These are phyloP conservation scores for Lotus japonicus DNA, from an alignment of 306 rosid species.

Conservation along the genomic window DNA sequence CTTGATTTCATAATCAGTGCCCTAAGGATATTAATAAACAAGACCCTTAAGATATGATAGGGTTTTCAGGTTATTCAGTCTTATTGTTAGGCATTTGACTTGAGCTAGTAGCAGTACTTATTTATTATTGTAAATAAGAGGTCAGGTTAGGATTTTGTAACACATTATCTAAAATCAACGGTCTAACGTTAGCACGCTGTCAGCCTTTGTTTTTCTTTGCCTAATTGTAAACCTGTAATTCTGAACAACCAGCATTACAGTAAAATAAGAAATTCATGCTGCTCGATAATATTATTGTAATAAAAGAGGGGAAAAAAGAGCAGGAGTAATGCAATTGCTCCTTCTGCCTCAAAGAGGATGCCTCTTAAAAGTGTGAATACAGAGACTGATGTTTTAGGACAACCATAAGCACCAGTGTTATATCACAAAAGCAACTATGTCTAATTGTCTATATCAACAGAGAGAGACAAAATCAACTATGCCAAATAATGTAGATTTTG, in stretches of 20 bases:
- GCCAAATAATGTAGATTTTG: neutral
- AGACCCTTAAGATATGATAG: neutral
- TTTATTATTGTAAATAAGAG: neutral
- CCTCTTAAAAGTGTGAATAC: neutral
- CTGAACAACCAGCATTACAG: neutral
- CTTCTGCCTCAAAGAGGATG: neutral
- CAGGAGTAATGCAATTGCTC: conserved; percentile 7
- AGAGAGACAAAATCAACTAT: no score
- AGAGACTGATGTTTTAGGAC: neutral
- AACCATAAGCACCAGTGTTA: neutral
- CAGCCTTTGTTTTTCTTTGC: neutral
- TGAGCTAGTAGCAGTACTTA: neutral
- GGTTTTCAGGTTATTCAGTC: neutral
- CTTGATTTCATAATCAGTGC: no score
- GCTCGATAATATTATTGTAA: neutral
- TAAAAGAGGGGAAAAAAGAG: neutral
- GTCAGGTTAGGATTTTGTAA: neutral
- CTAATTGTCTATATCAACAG: no score
- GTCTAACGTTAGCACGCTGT: neutral
- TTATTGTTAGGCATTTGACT: neutral
- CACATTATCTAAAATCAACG: neutral
- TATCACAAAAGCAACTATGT: conserved; percentile 8
- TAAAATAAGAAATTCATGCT: neutral
- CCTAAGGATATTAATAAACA: no score
- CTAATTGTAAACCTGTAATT: neutral